Conservation (phyloP, 345 rosid genomes). For the Arabidopsis arenosa region DNA sequence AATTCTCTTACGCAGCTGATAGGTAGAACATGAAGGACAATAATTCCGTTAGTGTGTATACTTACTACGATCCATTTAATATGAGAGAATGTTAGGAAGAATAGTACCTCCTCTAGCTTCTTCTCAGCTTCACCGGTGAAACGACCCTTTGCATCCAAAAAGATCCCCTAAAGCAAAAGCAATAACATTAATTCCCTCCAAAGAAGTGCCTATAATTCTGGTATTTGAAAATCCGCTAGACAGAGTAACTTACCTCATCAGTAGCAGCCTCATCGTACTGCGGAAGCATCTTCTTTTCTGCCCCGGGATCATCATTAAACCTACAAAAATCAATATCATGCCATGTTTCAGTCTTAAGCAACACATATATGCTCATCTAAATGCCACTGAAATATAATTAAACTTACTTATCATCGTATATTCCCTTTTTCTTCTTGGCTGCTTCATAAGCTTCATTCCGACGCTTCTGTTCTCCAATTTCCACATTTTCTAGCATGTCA, state of each 20-base stretch:
- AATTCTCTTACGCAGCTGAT: constrained; percentile 83
- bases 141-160: constrained; percentile 81
- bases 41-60: constrained; percentile 18
- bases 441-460: constrained; percentile 90
- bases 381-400: constrained; percentile 8
- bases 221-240: constrained; percentile 2
- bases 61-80: constrained; percentile 24
- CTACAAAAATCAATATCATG: constrained; percentile 48
- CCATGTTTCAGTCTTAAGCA: constrained; percentile 20
- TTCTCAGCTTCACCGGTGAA: constrained; percentile 93
- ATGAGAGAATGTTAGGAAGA: constrained; percentile 20
- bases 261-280: constrained; percentile 78
- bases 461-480: constrained; percentile 96
- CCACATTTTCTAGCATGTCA: constrained; percentile 98
- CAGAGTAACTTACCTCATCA: constrained; percentile 67
- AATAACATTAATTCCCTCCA: constrained; percentile 10
- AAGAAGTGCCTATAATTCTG: constrained; percentile 13
- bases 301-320: constrained; percentile 79
- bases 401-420: constrained; percentile 80
- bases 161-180: constrained; percentile 64
- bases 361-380: constrained; percentile 31
- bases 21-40: constrained; percentile 17
- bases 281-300: constrained; percentile 89
- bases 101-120: constrained; percentile 84
- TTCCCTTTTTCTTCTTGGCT: constrained; percentile 84